These are phyloP conservation scores for Flaveria linearis DNA, from an alignment of 129 eudicot genomes.

Conservation along the genomic window DNA sequence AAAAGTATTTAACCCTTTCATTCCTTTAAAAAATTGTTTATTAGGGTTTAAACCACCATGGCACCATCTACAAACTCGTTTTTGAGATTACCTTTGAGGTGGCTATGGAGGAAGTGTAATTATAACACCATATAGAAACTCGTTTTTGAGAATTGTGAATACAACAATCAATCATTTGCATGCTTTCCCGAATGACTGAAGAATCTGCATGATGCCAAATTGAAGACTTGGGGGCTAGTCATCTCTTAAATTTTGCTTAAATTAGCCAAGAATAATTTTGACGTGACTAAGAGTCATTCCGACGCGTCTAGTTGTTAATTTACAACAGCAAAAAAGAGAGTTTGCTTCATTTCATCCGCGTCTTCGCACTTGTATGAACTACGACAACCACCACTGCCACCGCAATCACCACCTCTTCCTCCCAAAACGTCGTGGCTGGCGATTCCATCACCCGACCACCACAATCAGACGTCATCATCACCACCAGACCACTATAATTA, in stretches of 20 bases:
- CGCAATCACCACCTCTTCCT: too few relatives aligned
- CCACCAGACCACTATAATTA: too few relatives aligned
- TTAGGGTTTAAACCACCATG: too few relatives aligned
- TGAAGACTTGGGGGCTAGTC: constrained; percentile 54
- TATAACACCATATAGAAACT: constrained; percentile 38
- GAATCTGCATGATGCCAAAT: constrained; percentile 49
- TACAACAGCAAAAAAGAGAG: constrained; percentile 60
- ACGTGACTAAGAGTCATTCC: constrained; percentile 25
- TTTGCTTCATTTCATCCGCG: constrained; percentile 53
- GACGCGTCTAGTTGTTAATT: constrained; percentile 28
- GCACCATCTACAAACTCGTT: too few relatives aligned
- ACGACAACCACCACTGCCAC: too few relatives aligned
- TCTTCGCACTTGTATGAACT: background rate
- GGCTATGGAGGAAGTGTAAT: constrained; percentile 57
- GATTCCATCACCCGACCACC: too few relatives aligned
- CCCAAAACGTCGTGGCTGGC: too few relatives aligned
- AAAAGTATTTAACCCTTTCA: too few relatives aligned
- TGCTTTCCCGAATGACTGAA: constrained; percentile 24
- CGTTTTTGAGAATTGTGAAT: constrained; percentile 52
- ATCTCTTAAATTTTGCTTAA: constrained; percentile 43
- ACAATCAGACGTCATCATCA: too few relatives aligned
- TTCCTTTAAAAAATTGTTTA: too few relatives aligned
- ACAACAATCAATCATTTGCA: constrained; percentile 42
- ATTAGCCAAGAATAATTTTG: constrained; percentile 41
- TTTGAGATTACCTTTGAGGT: constrained; percentile 42